Percentiles rank a stretch among this genome's conserved stretches.
Evolutionary conservation across 2,329 filamentous ascomycete genomes (phyloP).

Genomic region (Geosmithia morbida): DNA sequence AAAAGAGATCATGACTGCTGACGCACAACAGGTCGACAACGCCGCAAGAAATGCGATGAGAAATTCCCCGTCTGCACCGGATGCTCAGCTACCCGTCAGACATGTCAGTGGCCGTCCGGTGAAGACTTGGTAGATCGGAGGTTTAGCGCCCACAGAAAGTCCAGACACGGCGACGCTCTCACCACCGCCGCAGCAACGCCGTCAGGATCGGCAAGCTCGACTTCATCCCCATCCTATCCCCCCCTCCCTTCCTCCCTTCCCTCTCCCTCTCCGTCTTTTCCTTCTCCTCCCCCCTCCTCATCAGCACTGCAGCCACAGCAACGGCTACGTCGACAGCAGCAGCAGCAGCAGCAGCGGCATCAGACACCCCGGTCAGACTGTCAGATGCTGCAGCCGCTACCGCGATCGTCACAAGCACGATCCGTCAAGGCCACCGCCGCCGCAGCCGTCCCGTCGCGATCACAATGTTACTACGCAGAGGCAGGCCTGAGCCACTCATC

Average conservation of each 20-base stretch:
- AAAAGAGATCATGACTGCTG: not conserved
- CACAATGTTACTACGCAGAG: not conserved
- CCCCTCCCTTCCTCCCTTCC: too few relatives aligned
- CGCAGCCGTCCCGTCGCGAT: not conserved
- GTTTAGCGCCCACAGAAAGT: not conserved
- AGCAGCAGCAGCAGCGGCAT: not conserved
- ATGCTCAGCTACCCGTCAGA: not conserved
- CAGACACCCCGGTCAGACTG: too few relatives aligned
- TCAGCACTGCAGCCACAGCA: not conserved
- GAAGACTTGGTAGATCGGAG: not conserved
- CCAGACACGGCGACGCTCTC: not conserved
- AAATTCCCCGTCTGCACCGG: not conserved
- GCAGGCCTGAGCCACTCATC: slow-evolving; percentile 2
- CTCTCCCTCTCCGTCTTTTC: too few relatives aligned
- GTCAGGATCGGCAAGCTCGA: not conserved
- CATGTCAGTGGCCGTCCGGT: not conserved
- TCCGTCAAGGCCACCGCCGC: too few relatives aligned
- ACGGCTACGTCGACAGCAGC: not conserved
- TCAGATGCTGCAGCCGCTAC: too few relatives aligned
- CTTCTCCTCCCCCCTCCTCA: too few relatives aligned
- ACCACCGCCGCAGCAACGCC: too few relatives aligned
- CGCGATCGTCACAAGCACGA: too few relatives aligned
- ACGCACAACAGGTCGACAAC: not conserved
- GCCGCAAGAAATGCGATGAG: not conserved
- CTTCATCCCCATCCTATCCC: too few relatives aligned